Base-by-base conservation (phyloP, 257 asterid species). In the Solanum microdontum region DNA sequence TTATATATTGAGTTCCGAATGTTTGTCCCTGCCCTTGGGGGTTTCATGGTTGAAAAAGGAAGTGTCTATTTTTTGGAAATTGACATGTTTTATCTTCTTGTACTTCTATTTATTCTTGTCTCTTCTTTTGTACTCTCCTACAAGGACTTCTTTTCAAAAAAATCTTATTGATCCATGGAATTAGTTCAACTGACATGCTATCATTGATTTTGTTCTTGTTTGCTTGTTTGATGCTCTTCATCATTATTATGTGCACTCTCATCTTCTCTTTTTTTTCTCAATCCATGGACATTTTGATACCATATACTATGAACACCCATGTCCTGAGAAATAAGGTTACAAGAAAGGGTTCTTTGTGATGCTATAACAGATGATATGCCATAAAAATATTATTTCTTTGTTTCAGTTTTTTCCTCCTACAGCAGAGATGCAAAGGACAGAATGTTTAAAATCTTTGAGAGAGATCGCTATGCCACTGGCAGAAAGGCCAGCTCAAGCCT, bases 361-460 rank as follows among this genome's bases (percentile, higher is more conserved):
- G 80, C 90, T 87, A 86, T 87, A 58, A 21, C 62, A 86, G 87
- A 84, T 62, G 89, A 58, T 88, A 83, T 48, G 87, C 62, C 88
- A 26, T 82, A 83, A 82, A 75, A 40, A 45, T 88, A 21, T 73
- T 88, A 32, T 86, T 83, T 89, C 83, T 45, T 83, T 68, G 88
- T 86, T 66, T 85, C 95, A 97, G 98, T 91, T 96, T 88, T 97
- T 97, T 92, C 98, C 98, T 89, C 93, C 94, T 82, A 88, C 98
- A 28, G 94, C 97, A 43, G 99, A 97, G 84, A 95, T 94, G 85
- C 98, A 95, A 90, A 94, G 99, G 85, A 93, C 96, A 30, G 98
- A 97, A 74, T 94, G 98, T 88, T 92, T 95, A 91, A 97, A 95
- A 93, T 94, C 97, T 33, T 89, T 97, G 86, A 93, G 94, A 91